These are phyloP conservation scores for Calonectria crousiana DNA, from an alignment of 2,329 filamentous ascomycete genomes.

Conservation along the genomic window DNA sequence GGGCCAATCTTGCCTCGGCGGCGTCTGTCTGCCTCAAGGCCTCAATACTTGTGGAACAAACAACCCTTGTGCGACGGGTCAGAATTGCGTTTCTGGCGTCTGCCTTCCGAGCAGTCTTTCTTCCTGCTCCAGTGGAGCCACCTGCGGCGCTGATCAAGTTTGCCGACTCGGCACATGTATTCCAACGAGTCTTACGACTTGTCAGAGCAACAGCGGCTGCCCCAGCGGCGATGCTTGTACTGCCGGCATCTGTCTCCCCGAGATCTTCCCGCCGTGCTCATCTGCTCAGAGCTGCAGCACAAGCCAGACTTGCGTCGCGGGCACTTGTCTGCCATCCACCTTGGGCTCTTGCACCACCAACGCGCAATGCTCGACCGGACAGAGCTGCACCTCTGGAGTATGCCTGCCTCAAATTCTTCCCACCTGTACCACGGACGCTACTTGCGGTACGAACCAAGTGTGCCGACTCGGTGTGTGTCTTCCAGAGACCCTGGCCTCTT, in stretches of 20 bases:
- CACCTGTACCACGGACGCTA: background rate
- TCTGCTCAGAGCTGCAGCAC: background rate
- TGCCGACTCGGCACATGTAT: conserved; percentile 12
- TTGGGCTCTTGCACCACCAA: background rate
- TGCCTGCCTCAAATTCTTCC: conserved; percentile 11
- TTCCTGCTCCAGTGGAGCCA: background rate
- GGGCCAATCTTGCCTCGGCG: background rate
- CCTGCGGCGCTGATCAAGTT: background rate
- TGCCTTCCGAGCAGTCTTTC: conserved; percentile 6
- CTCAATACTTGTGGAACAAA: background rate
- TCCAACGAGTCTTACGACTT: background rate
- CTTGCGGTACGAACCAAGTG: background rate
- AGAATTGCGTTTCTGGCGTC: conserved; percentile 8
- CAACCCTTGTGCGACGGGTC: background rate
- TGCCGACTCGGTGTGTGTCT: conserved; percentile 1
- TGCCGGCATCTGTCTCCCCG: conserved; percentile 9
- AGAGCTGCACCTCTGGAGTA: conserved; percentile 1
- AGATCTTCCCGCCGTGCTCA: background rate
- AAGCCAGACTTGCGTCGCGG: background rate
- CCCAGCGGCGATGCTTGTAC: background rate
- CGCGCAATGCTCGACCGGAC: background rate
- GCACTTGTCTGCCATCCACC: background rate
- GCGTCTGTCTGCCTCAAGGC: background rate
- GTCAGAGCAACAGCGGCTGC: conserved; percentile 1
- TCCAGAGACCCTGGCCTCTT: background rate